phyloP scores from a whole-genome alignment of 805 yeast species.

The Hanseniaspora guilliermondii region DNA sequence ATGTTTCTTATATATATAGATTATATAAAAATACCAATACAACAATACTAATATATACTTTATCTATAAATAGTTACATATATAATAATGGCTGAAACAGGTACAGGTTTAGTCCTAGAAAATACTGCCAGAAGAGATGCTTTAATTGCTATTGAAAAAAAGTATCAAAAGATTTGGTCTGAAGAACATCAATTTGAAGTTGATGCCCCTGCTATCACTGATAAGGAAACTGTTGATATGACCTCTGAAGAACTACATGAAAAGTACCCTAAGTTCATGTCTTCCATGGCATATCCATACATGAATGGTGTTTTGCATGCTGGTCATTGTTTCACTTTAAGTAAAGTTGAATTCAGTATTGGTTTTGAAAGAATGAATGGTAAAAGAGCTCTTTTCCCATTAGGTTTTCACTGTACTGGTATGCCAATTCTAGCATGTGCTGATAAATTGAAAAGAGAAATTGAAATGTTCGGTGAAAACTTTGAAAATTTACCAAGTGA shows the following conservation, averaged over 20 bases:
- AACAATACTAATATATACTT: neutral
- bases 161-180: conserved; percentile 77
- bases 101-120: conserved; percentile 29
- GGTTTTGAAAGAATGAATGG: conserved; percentile 95
- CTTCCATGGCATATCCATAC: conserved; percentile 96
- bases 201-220: conserved; percentile 72
- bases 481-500: conserved; percentile 57
- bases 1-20: neutral
- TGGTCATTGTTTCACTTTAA: conserved; percentile 90
- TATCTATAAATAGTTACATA: neutral
- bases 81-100: conserved; percentile 18
- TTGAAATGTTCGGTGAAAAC: conserved; percentile 78
- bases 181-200: conserved; percentile 77
- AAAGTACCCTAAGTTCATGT: conserved; percentile 73
- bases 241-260: conserved; percentile 58
- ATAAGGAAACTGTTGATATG: conserved; percentile 39
- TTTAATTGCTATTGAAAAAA: conserved; percentile 74
- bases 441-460: conserved; percentile 84
- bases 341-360: conserved; percentile 81
- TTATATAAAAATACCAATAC: neutral
- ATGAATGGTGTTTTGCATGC: conserved; percentile 98
- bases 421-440: conserved; percentile 96
- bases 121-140: conserved; percentile 92
- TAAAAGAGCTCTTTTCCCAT: conserved; percentile 80
- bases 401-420: conserved; percentile 99